These are phyloP conservation scores for Penicillium tannophilum DNA, from an alignment of 495 filamentous ascomycete genomes.

Conservation along the genomic window DNA sequence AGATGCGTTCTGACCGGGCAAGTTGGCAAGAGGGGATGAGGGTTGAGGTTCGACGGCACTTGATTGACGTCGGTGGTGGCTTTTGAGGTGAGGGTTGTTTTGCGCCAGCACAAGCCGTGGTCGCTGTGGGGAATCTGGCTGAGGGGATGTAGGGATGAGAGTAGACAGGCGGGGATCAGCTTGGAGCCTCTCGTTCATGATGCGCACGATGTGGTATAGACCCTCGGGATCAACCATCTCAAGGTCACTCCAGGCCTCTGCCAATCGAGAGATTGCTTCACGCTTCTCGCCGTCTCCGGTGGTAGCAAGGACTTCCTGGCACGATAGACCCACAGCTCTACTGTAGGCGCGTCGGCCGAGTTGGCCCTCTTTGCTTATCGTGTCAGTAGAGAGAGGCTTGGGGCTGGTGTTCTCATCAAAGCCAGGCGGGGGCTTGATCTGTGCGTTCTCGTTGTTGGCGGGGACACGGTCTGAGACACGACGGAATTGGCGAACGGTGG, in stretches of 20 bases:
- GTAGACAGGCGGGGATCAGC: slow-evolving; percentile 55
- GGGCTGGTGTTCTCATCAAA: slow-evolving; percentile 51
- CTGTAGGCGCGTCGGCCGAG: slow-evolving; percentile 78
- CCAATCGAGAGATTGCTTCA: slow-evolving; percentile 77
- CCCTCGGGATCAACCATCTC: slow-evolving; percentile 91
- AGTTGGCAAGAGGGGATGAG: slow-evolving; percentile 38
- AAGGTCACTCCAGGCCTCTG: slow-evolving; percentile 80
- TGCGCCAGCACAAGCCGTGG: slow-evolving; percentile 75
- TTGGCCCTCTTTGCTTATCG: slow-evolving; percentile 72
- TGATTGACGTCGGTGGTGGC: slow-evolving; percentile 70
- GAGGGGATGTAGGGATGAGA: slow-evolving; percentile 46
- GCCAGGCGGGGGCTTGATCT: slow-evolving; percentile 32
- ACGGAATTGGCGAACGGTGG: slow-evolving; percentile 86
- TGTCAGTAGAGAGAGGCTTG: slow-evolving; percentile 35
- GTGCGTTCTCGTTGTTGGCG: slow-evolving; percentile 31
- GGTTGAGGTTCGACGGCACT: slow-evolving; percentile 40
- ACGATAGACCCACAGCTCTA: slow-evolving; percentile 74
- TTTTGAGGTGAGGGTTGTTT: slow-evolving; percentile 83
- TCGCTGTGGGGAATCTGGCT: slow-evolving; percentile 47
- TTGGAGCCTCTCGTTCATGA: slow-evolving; percentile 63
- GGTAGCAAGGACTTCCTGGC: slow-evolving; percentile 80
- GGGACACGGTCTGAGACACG: slow-evolving; percentile 73
- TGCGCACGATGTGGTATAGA: slow-evolving; percentile 77
- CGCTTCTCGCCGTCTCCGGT: slow-evolving; percentile 73
- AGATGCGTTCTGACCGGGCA: slow-evolving; percentile 54